A percentile compares a stretch with the other conserved stretches of the same genome.
These are phyloP conservation scores for Schizopora paradoxa DNA, from an alignment of 1,284 basidiomycete species.

Conservation along the genomic window DNA sequence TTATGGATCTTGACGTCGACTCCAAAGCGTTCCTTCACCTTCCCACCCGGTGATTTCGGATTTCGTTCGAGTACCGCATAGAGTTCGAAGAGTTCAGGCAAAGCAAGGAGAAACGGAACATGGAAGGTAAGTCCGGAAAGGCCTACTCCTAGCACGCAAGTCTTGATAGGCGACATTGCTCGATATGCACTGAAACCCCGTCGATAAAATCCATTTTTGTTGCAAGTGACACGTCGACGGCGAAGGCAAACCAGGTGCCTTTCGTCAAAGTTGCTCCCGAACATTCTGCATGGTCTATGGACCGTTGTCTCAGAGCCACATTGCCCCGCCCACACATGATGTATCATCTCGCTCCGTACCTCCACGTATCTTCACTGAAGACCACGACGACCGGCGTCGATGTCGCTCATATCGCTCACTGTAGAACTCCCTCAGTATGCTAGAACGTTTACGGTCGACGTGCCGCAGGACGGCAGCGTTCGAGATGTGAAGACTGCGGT, in stretches of 20 bases:
- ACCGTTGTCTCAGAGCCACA: no score
- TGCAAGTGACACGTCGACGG: no score
- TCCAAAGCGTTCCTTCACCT: slow-evolving; percentile 58
- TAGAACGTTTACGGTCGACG: slow-evolving; percentile 54
- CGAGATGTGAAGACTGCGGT: slow-evolving; percentile 67
- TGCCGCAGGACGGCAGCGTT: slow-evolving; percentile 45
- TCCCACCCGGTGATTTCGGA: slow-evolving; percentile 52
- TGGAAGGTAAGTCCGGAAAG: slow-evolving; percentile 76
- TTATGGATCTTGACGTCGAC: slow-evolving; percentile 51
- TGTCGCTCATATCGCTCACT: slow-evolving; percentile 46
- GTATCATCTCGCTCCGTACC: no score
- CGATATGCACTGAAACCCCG: no score
- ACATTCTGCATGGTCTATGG: no score
- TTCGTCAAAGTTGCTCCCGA: no score
- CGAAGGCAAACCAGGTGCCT: no score
- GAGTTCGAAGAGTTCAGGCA: slow-evolving; percentile 70
- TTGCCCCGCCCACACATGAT: no score
- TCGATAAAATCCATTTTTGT: no score
- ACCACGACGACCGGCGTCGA: no score
- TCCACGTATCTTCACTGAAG: no score
- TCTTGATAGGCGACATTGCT: slow-evolving; percentile 52
- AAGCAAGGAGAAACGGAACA: slow-evolving; percentile 68
- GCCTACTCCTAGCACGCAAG: slow-evolving; percentile 74
- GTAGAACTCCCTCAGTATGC: slow-evolving; percentile 72
- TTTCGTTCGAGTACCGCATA: slow-evolving; percentile 63